Percentiles rank a stretch among this genome's conserved stretches.
Conservation (phyloP, 179 eudicot genomes). For the Spergularia azorica region DNA sequence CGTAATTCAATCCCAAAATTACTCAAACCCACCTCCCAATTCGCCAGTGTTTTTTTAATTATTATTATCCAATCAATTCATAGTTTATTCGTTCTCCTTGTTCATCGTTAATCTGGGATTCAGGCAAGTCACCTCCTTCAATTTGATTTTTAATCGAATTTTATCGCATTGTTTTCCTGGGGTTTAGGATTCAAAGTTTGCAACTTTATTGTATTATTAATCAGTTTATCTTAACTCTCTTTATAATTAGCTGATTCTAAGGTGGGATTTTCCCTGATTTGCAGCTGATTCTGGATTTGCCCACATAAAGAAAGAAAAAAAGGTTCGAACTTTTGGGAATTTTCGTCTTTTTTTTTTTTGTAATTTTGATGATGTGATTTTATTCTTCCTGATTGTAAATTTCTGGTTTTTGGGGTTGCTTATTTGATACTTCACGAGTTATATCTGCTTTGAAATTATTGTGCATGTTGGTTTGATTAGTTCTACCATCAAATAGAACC, state of each 20-base stretch:
- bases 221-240: background rate
- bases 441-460: background rate
- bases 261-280: background rate
- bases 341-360: background rate
- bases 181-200: too few relatives aligned
- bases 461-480: background rate
- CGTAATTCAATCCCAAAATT: conserved; percentile 4
- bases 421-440: too few relatives aligned
- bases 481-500: background rate
- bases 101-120: too few relatives aligned
- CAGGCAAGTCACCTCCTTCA: background rate
- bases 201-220: background rate
- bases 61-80: too few relatives aligned
- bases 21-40: background rate
- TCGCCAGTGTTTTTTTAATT: too few relatives aligned
- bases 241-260: background rate
- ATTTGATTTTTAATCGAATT: background rate
- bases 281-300: too few relatives aligned
- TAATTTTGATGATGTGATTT: too few relatives aligned
- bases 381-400: background rate
- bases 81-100: too few relatives aligned
- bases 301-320: too few relatives aligned
- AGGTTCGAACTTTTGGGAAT: background rate
- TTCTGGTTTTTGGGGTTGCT: background rate
- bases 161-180: too few relatives aligned